Conservation (phyloP, 495 filamentous ascomycete genomes). For the Aspergillus nanangensis region DNA sequence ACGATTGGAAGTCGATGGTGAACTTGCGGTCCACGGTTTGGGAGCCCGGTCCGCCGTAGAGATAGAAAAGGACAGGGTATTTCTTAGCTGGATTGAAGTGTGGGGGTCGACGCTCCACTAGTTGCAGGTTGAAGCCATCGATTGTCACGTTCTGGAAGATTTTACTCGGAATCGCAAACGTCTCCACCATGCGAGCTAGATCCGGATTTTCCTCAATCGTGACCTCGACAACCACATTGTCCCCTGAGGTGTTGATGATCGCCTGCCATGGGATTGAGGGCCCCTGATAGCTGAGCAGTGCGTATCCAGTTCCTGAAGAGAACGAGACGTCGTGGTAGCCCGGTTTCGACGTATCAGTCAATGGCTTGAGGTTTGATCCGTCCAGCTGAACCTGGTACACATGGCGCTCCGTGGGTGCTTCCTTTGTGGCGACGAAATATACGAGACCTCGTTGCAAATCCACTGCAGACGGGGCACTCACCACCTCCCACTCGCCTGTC, state of each 20-base stretch:
- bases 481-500: conserved; percentile 89
- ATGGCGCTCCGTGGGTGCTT: conserved; percentile 83
- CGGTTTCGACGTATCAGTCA: conserved; percentile 73
- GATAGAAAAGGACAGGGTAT: conserved; percentile 91
- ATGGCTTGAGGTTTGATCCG: conserved; percentile 58
- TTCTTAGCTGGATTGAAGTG: conserved; percentile 81
- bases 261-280: conserved; percentile 90
- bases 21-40: conserved; percentile 83
- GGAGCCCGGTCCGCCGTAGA: conserved; percentile 88
- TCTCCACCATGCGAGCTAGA: conserved; percentile 62
- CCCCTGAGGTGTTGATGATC: conserved; percentile 76
- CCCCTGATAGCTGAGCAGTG: conserved; percentile 74
- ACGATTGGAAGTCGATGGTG: conserved; percentile 83
- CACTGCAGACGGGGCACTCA: conserved; percentile 81
- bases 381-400: conserved; percentile 87
- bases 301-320: conserved; percentile 75
- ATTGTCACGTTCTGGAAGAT: conserved; percentile 82
- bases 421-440: conserved; percentile 86
- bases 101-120: conserved; percentile 84
- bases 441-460: conserved; percentile 79
- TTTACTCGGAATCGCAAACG: conserved; percentile 78
- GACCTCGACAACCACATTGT: conserved; percentile 54
- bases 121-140: conserved; percentile 73
- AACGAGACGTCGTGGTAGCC: conserved; percentile 87
- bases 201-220: conserved; percentile 72